These are phyloP conservation scores for Luvunga scandens DNA, from an alignment of 345 rosid species.

Conservation along the genomic window DNA sequence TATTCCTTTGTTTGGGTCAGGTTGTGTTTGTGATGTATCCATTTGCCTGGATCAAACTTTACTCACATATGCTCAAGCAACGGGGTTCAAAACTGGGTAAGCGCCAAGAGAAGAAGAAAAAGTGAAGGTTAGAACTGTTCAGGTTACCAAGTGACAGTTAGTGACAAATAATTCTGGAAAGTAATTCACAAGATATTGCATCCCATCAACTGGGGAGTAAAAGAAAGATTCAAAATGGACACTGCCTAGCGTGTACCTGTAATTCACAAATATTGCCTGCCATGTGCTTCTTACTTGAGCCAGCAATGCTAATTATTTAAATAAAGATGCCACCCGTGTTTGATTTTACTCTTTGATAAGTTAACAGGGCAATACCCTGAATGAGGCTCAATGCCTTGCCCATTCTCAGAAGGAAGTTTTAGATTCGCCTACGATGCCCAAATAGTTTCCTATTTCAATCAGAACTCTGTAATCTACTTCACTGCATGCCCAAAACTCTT, in stretches of 20 bases:
- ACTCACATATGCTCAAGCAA: slow-evolving; percentile 71
- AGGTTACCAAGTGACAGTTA: not conserved
- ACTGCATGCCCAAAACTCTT: not conserved
- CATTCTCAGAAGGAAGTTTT: not conserved
- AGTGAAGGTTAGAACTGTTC: slow-evolving; percentile 25
- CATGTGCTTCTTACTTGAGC: not conserved
- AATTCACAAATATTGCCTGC: not conserved
- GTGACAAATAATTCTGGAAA: not conserved
- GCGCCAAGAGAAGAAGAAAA: slow-evolving; percentile 48
- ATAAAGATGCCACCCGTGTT: not conserved
- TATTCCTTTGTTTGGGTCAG: slow-evolving; percentile 33
- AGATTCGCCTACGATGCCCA: not conserved
- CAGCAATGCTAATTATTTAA: not conserved
- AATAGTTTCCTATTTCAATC: not conserved
- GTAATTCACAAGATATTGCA: not conserved
- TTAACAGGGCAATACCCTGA: not conserved
- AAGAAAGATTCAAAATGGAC: not conserved
- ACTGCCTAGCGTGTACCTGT: not conserved
- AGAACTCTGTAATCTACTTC: not conserved
- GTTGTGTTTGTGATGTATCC: slow-evolving; percentile 64
- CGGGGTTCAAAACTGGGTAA: slow-evolving; percentile 58
- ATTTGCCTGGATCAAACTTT: slow-evolving; percentile 72
- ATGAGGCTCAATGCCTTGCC: not conserved
- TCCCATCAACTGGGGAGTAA: not conserved
- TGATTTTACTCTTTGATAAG: not conserved